Base-by-base conservation (phyloP, 2,329 filamentous ascomycete species). In the Aspergillus ochraceus region DNA sequence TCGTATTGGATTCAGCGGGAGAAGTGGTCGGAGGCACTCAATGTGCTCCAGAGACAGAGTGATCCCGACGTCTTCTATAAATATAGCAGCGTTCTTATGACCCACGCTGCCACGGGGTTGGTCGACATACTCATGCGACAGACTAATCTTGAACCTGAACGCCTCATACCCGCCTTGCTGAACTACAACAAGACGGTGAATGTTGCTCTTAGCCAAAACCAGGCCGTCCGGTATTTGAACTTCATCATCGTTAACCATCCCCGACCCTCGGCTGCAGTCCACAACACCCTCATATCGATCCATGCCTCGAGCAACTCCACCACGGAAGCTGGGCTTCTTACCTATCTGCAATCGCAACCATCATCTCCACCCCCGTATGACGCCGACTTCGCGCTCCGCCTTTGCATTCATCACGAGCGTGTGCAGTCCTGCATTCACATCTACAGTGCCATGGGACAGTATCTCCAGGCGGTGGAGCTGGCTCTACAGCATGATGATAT, bases 1-100 rank as follows among this genome's bases (percentile, higher is more conserved):
- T 91, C 91, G 10, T 99, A 99, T 76, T 99, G 95, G 95, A 90
- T 98, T 19, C 95, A 98, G 76, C 86, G 94, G 60, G 95, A 98
- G 77, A 87, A 91, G 68, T 99, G 95, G 95, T 79, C 81, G 4
- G 92, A 97, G 68, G 92, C 92, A 2, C 81, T 99, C 65, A 86
- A 87, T 57, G 92, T 98, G 46, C 82, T 99, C 55, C 96, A 97
- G 79, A 92, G 90, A 75, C 95, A 99, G 77, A 96, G 89, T 5
- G 90, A 96, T 54, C 86, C 91, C 0, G 92, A 96, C 54, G 91
- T 96, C 50, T 99, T 98, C 77, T 98, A 98, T 80, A 90, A 91
- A 64, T 97, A 98, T 75, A 95, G 92, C 80, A 97, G 90, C 70
- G 93, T 98, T n/a, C 84, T 99, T 52, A 97, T 99, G 90, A 89